Base-by-base conservation (phyloP, 148 eudicot species). In the Suaeda aralocaspica region DNA sequence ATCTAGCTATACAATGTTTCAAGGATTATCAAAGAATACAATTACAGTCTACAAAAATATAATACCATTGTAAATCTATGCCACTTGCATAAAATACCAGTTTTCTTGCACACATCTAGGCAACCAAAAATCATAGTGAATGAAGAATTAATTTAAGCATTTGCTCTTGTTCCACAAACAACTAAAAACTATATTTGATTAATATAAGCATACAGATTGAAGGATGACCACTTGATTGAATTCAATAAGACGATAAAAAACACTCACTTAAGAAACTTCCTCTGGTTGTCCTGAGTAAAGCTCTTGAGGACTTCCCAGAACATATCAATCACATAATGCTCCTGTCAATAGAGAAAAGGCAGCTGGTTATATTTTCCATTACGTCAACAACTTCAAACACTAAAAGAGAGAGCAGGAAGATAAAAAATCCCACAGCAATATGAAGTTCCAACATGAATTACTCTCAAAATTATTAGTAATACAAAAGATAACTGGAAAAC, bases 201-300 rank as follows among this genome's bases (percentile, higher is more conserved):
- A 33, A 22, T 31, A 21, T 12, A 46, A 29, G 69, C 52, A 48
- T 66, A 64, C 14, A 19, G 6, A 46, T 66, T 18, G 18, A 51
- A 67, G 29, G 24, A 49, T 28, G 56, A 44, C 12, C 15, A 26
- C 15, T 44, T 26, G 5, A 28, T 30, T 58, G 19, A 31, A n/a
- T 49, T 33, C 4, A 34, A 31, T 26, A 53, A 55, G 31, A 44
- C 3, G 53, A 63, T 30, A 39, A 61, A 30, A 72, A n/a, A 51
- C 21, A 82, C 98, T 83, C 79, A 93, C 98, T 93, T 93, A 83
- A 93, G 88, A 78, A 93, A 89, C 74, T 84, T 93, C 81, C 83
- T 82, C 82, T 87, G 92, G 68, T 89, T 87, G 67, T 84, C 92
- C 83, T 78, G 79, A 72, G 92, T 87, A 76, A 93, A 80, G 79